phyloP scores from a whole-genome alignment of 306 rosid genomes.

The Ceratonia siliqua region DNA sequence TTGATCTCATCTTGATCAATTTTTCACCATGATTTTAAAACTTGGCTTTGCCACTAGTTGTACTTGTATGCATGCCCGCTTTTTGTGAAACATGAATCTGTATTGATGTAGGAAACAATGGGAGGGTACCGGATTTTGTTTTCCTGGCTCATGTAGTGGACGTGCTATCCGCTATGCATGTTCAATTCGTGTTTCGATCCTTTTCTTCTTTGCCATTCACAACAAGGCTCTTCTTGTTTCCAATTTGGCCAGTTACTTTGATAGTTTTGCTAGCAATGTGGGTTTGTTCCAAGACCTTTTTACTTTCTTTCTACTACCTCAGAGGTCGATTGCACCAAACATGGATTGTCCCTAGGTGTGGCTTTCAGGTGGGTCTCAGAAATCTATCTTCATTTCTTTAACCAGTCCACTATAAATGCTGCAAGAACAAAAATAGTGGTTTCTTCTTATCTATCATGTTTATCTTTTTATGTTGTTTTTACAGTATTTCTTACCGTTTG shows the following conservation, averaged over 20 bases:
- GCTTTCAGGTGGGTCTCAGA: slow-evolving; percentile 57
- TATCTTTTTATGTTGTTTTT: not conserved
- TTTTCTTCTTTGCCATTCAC: slow-evolving; percentile 58
- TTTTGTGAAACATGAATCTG: not conserved
- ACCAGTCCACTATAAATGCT: not conserved
- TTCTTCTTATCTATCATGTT: not conserved
- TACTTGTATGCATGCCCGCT: not conserved
- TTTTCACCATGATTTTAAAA: not conserved
- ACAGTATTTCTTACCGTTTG: slow-evolving; percentile 92
- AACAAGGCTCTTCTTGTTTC: slow-evolving; percentile 50
- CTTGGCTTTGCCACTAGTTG: not conserved
- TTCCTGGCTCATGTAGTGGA: slow-evolving; percentile 88
- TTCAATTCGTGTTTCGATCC: slow-evolving; percentile 51
- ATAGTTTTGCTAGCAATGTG: slow-evolving; percentile 58
- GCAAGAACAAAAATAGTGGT: not conserved
- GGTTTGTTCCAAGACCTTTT: slow-evolving; percentile 65
- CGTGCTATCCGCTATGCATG: slow-evolving; percentile 54
- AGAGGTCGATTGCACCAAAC: slow-evolving; percentile 72
- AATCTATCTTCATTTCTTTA: not conserved
- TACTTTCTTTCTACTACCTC: slow-evolving; percentile 58
- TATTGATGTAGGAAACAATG: slow-evolving; percentile 45
- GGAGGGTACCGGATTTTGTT: slow-evolving; percentile 74
- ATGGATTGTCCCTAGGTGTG: slow-evolving; percentile 85
- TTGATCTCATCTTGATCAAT: not conserved
- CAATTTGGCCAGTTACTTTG: slow-evolving; percentile 36